These are phyloP conservation scores for Colletotrichum theobromicola DNA, from an alignment of 2,329 filamentous ascomycete species.

Conservation along the genomic window DNA sequence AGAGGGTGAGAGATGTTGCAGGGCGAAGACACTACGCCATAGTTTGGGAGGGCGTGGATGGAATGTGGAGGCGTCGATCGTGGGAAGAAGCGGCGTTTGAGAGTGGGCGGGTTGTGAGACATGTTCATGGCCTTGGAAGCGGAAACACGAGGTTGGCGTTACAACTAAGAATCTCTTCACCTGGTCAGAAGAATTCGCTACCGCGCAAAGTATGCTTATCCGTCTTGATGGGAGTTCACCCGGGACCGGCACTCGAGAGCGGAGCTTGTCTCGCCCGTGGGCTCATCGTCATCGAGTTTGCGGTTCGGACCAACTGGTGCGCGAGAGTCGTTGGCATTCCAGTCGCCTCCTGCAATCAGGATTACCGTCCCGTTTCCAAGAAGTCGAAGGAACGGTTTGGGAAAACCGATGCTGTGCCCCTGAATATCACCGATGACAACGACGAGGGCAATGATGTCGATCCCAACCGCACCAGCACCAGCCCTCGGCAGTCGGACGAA, in stretches of 20 bases:
- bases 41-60: not conserved
- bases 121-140: not conserved
- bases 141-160: not conserved
- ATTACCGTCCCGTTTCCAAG: not conserved
- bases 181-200: not conserved
- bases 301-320: not conserved
- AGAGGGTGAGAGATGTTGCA: not conserved
- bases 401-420: not conserved
- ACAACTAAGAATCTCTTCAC: not conserved
- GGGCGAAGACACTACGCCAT: not conserved
- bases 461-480: not conserved
- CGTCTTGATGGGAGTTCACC: not conserved
- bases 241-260: not conserved
- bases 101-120: not conserved
- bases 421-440: not conserved
- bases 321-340: not conserved
- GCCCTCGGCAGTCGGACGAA: not conserved
- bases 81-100: not conserved
- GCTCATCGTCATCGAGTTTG: not conserved
- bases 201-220: not conserved
- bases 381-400: not conserved
- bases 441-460: not conserved
- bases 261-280: not conserved
- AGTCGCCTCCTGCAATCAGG: not conserved
- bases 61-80: not conserved